These are phyloP conservation scores for Alternaria metachromatica DNA, from an alignment of 2,329 filamentous ascomycete genomes.

Conservation along the genomic window DNA sequence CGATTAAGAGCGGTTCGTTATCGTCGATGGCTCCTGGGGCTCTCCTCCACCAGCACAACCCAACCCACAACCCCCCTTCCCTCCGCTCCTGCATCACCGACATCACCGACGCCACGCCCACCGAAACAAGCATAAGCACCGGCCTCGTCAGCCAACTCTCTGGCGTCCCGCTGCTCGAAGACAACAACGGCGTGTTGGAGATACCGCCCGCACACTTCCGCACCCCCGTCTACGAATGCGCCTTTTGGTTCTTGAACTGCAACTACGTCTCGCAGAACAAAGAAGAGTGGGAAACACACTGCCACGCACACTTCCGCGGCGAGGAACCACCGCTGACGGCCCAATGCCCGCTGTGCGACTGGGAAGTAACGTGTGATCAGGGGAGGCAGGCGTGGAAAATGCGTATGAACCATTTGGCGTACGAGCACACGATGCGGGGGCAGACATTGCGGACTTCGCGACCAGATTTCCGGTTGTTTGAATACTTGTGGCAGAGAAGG, in stretches of 20 bases:
- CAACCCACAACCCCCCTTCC: constrained; percentile 29
- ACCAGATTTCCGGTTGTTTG: constrained; percentile 39
- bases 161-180: constrained; percentile 33
- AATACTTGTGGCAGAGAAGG: constrained; percentile 38
- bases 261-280: constrained; percentile 23
- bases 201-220: constrained; percentile 11
- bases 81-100: constrained; percentile 33
- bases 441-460: constrained; percentile 31
- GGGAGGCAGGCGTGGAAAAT: constrained; percentile 30
- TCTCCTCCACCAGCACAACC: constrained; percentile 36
- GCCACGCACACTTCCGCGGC: constrained; percentile 42
- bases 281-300: constrained; percentile 42
- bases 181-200: constrained; percentile 38
- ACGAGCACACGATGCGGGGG: constrained; percentile 30
- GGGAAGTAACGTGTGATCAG: constrained; percentile 16
- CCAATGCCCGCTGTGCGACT: constrained; percentile 44
- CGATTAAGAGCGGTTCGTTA: constrained; percentile 29
- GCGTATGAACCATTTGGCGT: constrained; percentile 39
- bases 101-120: constrained; percentile 29
- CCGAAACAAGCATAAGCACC: constrained; percentile 38
- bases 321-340: constrained; percentile 39
- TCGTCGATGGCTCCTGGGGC: constrained; percentile 43
- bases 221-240: constrained; percentile 36
- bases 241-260: constrained; percentile 46
- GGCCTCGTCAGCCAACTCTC: constrained; percentile 28